phyloP scores from a whole-genome alignment of 305 asterid genomes.

The Fraxinus ornus region DNA sequence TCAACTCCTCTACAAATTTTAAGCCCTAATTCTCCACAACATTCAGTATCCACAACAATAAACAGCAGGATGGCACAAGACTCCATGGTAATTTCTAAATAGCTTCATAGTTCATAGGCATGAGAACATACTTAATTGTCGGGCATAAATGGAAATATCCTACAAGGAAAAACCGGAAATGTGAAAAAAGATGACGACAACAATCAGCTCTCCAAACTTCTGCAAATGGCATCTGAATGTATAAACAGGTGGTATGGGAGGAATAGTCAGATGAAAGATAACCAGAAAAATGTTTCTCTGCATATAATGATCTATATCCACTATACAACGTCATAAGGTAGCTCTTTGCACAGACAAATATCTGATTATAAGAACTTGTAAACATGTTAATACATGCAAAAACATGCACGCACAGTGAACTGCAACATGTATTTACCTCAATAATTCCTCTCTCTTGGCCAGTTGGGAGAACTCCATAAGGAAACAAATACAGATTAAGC shows the following conservation, averaged over 20 bases:
- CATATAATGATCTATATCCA: background rate
- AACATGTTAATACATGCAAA: background rate
- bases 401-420: background rate
- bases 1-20: background rate
- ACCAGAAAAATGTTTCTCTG: background rate
- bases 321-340: background rate
- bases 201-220: background rate
- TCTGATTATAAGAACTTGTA: background rate
- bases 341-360: background rate
- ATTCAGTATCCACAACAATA: background rate
- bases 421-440: constrained; percentile 55
- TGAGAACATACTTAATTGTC: background rate
- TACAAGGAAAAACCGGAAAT: background rate
- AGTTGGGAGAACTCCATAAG: constrained; percentile 99
- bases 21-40: background rate
- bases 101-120: background rate
- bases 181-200: background rate
- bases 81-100: background rate
- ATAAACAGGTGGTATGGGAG: background rate
- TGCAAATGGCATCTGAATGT: background rate
- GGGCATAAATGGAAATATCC: background rate
- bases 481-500: constrained; percentile 76
- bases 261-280: background rate
- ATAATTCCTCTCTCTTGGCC: constrained; percentile 97
- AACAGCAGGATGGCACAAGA: background rate